Evolutionary conservation across 768 basidiomycete species (phyloP).

Genomic region (Termitomyces heimii): DNA sequence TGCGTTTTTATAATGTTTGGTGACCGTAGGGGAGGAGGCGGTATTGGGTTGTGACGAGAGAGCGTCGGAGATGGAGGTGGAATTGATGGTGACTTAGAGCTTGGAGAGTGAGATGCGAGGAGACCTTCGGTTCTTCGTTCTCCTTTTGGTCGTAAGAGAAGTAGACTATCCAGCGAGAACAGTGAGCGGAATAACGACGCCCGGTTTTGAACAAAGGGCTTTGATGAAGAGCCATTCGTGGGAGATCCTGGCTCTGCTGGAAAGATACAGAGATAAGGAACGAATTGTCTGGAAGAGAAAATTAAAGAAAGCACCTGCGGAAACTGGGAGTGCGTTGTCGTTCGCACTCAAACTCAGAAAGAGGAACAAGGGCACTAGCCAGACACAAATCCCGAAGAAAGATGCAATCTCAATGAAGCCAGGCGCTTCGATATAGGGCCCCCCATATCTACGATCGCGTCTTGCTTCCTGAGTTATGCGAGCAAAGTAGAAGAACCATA

Average conservation of each 20-base stretch:
- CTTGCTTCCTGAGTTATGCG: conserved; percentile 59
- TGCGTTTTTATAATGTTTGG: conserved; percentile 24
- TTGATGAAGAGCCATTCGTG: conserved; percentile 15
- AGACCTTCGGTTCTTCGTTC: conserved; percentile 58
- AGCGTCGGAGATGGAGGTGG: conserved; percentile 24
- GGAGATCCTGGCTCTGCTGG: conserved; percentile 39
- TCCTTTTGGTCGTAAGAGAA: conserved; percentile 36
- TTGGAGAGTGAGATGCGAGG: conserved; percentile 58
- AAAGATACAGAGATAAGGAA: background rate
- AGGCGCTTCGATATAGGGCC: conserved; percentile 26
- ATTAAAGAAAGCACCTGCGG: conserved; percentile 34
- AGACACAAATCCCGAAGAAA: conserved; percentile 82
- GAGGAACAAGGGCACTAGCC: conserved; percentile 86
- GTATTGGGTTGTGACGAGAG: conserved; percentile 12
- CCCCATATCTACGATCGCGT: conserved; percentile 44
- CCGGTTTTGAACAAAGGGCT: conserved; percentile 23
- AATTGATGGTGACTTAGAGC: conserved; percentile 26
- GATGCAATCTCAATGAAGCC: conserved; percentile 74
- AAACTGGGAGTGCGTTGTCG: conserved; percentile 86
- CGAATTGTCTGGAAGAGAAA: background rate
- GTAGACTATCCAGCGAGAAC: conserved; percentile 38
- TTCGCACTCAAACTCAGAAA: conserved; percentile 96
- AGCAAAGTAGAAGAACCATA: conserved; percentile 97
- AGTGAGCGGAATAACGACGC: conserved; percentile 67
- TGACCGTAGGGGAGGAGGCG: conserved; percentile 30